A percentile compares a stretch with the other conserved stretches of the same genome.
These are phyloP conservation scores for Monosporascus sp. DNA, from an alignment of 2,329 filamentous ascomycete species.

Conservation along the genomic window DNA sequence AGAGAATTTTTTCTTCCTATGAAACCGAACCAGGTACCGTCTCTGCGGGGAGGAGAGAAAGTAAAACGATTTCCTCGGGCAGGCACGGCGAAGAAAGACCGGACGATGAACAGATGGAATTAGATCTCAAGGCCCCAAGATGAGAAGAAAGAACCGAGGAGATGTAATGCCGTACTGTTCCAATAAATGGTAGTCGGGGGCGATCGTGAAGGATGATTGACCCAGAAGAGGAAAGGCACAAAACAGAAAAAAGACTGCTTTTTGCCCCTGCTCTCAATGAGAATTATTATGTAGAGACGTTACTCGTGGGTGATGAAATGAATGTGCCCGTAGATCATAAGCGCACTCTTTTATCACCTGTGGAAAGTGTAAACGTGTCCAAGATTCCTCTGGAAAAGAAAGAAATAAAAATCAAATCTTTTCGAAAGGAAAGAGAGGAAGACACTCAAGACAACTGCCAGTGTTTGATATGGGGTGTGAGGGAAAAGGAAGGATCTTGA, in stretches of 20 bases:
- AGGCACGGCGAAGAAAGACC: not conserved
- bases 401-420: slow-evolving; percentile 33
- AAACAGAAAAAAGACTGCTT: slow-evolving; percentile 3
- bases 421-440: slow-evolving; percentile 39
- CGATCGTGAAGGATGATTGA: not conserved
- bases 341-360: slow-evolving; percentile 14
- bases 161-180: not conserved
- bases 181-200: not conserved
- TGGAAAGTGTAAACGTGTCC: slow-evolving; percentile 26
- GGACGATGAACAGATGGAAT: not conserved
- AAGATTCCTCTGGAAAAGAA: slow-evolving; percentile 37
- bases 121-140: not conserved
- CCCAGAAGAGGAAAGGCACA: slow-evolving; percentile 1
- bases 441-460: slow-evolving; percentile 24
- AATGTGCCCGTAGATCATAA: slow-evolving; percentile 7
- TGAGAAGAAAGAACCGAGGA: not conserved
- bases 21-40: not conserved
- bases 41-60: not conserved
- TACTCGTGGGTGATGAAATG: slow-evolving; percentile 3
- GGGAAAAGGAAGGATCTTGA: slow-evolving; percentile 17
- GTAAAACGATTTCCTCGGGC: not conserved
- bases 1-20: slow-evolving; percentile 7
- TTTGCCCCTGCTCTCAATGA: not conserved
- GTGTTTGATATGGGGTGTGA: slow-evolving; percentile 19
- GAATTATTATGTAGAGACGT: slow-evolving; percentile 8